Base-by-base conservation (phyloP, 768 basidiomycete genomes). In the Suillus spraguei region DNA sequence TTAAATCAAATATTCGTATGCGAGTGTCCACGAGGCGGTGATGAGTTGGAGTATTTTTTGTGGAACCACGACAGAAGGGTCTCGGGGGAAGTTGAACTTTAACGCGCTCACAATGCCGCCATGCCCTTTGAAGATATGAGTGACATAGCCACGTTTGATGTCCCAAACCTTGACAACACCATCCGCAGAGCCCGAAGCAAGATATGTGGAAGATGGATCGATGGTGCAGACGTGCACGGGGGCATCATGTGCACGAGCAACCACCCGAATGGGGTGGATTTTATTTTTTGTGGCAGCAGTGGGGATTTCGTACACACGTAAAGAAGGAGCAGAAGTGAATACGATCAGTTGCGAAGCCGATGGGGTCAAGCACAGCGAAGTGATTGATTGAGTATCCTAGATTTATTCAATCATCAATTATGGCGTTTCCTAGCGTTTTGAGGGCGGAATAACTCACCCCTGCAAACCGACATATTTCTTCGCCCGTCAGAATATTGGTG, bases 81-180 rank as follows among this genome's bases (percentile, higher is more conserved):
- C 84, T 64, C 81, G 84, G 24, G 88, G 89, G 68, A 90, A 92
- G 74, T 89, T 91, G 78, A 96, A 99, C 32, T 84, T 79, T 64
- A 99, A 79, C 17, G 97, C 95, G 67, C 91, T 93, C 73, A 99
- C 90, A 64, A 97, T 93, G n/a, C 97, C 97, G 5, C 96, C 97
- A 72, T 99, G 97, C 2, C 96, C 97, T 70, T 91, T 92, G 82
- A 97, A 95, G 14, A 95, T 83, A 74, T 99, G 97, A 0, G 97
- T 99, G 38, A 92, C 86, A 72, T 89, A 95, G 39, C 95, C 96
- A 32, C 88, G 88, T 4, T 82, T 77, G 53, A 95, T 87, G 73
- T 97, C 90, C 95, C 95, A 99, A 11, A 99, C 94, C 80, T 98
- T 99, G 52, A 98, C 97, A 38, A 93, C 84, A 28, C 97, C 97